A percentile compares a stretch with the other conserved stretches of the same genome.
Conservation (phyloP, 2,329 filamentous ascomycete genomes). For the Fusarium duplospermum region DNA sequence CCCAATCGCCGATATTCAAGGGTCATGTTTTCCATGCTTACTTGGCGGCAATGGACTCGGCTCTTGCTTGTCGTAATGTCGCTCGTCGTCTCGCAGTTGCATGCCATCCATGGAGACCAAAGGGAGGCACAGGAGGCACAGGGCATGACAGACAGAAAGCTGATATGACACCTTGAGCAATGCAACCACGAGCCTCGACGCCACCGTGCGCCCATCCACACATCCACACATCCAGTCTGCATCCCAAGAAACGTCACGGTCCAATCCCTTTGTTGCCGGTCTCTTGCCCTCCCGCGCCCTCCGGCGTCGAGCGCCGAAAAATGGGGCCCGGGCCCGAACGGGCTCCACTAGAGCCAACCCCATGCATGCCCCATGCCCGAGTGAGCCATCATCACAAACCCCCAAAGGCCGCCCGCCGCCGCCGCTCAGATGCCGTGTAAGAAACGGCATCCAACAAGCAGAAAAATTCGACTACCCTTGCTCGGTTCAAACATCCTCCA, state of each 20-base stretch:
- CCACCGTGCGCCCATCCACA: slow-evolving; percentile 1
- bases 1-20: background rate
- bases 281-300: slow-evolving; percentile 18
- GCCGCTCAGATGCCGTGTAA: slow-evolving; percentile 15
- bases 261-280: background rate
- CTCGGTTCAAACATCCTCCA: slow-evolving; percentile 13
- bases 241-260: background rate
- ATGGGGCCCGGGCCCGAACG: slow-evolving; percentile 33
- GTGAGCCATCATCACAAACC: slow-evolving; percentile 2
- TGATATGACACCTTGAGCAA: background rate
- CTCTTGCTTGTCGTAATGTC: slow-evolving; percentile 12
- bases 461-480: slow-evolving; percentile 19
- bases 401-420: background rate
- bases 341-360: slow-evolving; percentile 18
- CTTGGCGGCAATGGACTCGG: slow-evolving; percentile 20
- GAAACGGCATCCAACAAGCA: slow-evolving; percentile 3
- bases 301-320: slow-evolving; percentile 24
- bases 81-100: slow-evolving; percentile 5
- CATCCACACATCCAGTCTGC: background rate
- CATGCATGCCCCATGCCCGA: slow-evolving; percentile 4
- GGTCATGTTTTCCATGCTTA: slow-evolving; percentile 9
- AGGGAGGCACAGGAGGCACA: slow-evolving; percentile 11
- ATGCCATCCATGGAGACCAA: background rate
- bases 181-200: slow-evolving; percentile 6
- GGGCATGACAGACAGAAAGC: background rate